Evolutionary conservation across 176 grass and related monocot genomes (phyloP).

Genomic region (Oryza glaberrima): DNA sequence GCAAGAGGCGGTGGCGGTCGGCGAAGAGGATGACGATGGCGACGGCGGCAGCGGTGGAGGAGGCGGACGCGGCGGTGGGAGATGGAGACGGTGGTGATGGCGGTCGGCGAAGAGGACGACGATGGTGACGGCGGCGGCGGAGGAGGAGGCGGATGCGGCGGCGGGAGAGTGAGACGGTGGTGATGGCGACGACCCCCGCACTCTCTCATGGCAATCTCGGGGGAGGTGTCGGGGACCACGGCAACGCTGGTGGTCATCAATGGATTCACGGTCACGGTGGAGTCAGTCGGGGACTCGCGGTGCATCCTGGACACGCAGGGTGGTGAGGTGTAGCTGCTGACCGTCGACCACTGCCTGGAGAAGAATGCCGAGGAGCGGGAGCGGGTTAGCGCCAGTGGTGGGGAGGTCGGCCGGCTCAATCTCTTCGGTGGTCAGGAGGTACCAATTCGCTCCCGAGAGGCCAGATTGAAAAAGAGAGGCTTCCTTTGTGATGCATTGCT

Average conservation of each 20-base stretch:
- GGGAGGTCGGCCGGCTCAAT: constrained; percentile 89
- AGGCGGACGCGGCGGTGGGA: too few species aligned
- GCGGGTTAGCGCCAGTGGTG: constrained; percentile 84
- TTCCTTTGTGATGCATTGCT: background rate
- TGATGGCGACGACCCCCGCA: too few species aligned
- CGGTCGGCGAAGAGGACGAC: too few species aligned
- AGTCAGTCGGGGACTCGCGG: constrained; percentile 86
- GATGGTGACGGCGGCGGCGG: too few species aligned
- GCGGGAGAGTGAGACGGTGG: too few species aligned
- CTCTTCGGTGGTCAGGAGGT: constrained; percentile 85
- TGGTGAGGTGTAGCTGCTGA: constrained; percentile 68
- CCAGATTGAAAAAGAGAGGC: background rate
- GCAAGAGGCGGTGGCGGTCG: too few species aligned
- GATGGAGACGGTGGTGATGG: too few species aligned
- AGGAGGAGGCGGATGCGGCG: too few species aligned
- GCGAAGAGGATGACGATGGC: too few species aligned
- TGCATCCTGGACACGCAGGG: constrained; percentile 87
- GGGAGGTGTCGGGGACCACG: constrained; percentile 91
- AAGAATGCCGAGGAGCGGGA: constrained; percentile 88
- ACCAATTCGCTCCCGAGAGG: background rate
- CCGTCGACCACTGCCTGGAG: constrained; percentile 89
- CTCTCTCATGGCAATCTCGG: constrained; percentile 13
- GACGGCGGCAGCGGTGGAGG: too few species aligned
- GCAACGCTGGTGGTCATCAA: constrained; percentile 84
- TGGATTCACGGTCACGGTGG: constrained; percentile 79